These are phyloP conservation scores for Talaromyces adpressus DNA, from an alignment of 495 filamentous ascomycete species.

Conservation along the genomic window DNA sequence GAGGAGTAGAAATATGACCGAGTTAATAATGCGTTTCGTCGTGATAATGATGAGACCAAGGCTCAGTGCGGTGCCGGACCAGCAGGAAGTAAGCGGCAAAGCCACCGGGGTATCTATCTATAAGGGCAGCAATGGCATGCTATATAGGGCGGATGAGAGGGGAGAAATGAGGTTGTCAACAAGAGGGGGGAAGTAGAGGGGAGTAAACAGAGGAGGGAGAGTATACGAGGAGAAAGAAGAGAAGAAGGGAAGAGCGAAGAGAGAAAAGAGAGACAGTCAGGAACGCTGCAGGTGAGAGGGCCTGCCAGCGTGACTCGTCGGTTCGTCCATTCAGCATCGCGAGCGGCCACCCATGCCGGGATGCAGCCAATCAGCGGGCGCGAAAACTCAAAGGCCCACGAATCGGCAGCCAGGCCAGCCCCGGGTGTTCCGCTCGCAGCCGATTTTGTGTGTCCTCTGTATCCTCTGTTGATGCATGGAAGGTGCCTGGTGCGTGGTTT, in stretches of 20 bases:
- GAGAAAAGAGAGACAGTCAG: constrained; percentile 2
- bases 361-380: background rate
- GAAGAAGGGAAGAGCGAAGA: constrained; percentile 3
- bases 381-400: background rate
- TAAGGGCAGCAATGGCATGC: background rate
- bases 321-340: background rate
- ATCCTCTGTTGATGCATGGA: too few species aligned
- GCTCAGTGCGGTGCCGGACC: constrained; percentile 6
- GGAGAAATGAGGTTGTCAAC: background rate
- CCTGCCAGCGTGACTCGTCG: background rate
- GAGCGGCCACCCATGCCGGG: background rate
- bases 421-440: constrained; percentile 2
- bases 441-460: too few species aligned
- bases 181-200: background rate
- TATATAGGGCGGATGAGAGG: background rate
- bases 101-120: constrained; percentile 17
- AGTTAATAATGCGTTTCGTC: constrained; percentile 1
- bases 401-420: background rate
- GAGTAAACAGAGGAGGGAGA: background rate
- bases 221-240: constrained; percentile 1
- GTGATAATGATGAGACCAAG: background rate
- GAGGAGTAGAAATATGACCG: constrained; percentile 18
- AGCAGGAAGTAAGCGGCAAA: constrained; percentile 9
- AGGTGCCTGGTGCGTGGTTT: too few species aligned
- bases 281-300: constrained; percentile 2